Evolutionary conservation across 768 basidiomycete genomes (phyloP), one percentile per base, ranked within the genome.

Genomic region (Lactarius psammicola): DNA sequence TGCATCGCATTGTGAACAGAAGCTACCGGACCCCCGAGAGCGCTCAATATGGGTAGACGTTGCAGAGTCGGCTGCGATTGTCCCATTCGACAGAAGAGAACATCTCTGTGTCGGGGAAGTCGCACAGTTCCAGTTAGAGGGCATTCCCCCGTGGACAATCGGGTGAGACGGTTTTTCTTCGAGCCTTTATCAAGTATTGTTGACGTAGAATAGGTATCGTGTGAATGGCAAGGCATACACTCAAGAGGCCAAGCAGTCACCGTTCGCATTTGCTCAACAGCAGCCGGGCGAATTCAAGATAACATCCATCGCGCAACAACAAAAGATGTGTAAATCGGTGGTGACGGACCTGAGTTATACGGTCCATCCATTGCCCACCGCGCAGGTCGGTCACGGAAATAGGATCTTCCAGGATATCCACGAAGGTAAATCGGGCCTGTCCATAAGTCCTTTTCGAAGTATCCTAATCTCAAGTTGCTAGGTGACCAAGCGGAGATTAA

Each of bases 401-500:
- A 82, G 85, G 62, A 82, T 89, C 61, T 82, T 87, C 72, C 90
- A 96, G 74, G 88, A 94, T 72, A 90, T 98, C 60, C 88, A 94
- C 64, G 95, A 97, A 80, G 95, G 95, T 87, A 68, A 56, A 51
- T 13, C 26, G 23, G 26, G 79, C 11, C 53, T 54, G 3, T 56
- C 59, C 23, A 15, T 38, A 30, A 20, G 33, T 40, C 26, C 6
- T 23, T 54, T 2, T 23, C 34, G 17, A 36, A 20, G 20, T 30
- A 49, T 26, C 53, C 53, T 63, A 42, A 59, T 60, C 18, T 26
- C 57, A 28, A 30, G 61, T 62, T 64, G 46, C 15, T 68, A 92
- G 91, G 92, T 62, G 92, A 94, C 72, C 90, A 97, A 79, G 95
- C 96, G 20, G 92, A 95, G 76, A 97, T 99, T 65, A 78, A 89